phyloP scores from a whole-genome alignment of 1,284 basidiomycete species.

The Calocybe gambosa region DNA sequence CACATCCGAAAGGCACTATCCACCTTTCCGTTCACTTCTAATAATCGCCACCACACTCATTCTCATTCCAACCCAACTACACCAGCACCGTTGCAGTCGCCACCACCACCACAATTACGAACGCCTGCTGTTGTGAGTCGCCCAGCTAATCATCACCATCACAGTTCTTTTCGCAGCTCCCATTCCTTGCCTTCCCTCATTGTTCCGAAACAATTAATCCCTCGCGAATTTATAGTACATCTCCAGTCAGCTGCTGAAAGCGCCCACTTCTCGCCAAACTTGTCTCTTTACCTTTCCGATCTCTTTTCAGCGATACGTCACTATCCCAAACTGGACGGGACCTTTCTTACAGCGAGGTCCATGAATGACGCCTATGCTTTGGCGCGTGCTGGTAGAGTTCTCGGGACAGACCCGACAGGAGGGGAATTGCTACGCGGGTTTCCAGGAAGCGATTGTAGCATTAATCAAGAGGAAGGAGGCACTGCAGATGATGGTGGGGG shows the following conservation, averaged over 20 bases:
- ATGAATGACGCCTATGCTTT: slow-evolving; percentile 57
- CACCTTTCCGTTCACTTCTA: slow-evolving; percentile 23
- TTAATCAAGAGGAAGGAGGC: slow-evolving; percentile 17
- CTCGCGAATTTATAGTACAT: slow-evolving; percentile 32
- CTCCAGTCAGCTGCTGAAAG: slow-evolving; percentile 32
- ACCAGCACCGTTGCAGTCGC: slow-evolving; percentile 20
- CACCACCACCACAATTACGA: slow-evolving; percentile 17
- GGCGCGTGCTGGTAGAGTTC: slow-evolving; percentile 55
- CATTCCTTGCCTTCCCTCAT: slow-evolving; percentile 12
- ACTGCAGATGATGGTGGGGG: slow-evolving; percentile 5
- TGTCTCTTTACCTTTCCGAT: slow-evolving; percentile 63
- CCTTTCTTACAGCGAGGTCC: slow-evolving; percentile 54
- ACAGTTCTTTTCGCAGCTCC: slow-evolving; percentile 10
- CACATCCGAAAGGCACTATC: slow-evolving; percentile 33
- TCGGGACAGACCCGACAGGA: slow-evolving; percentile 51
- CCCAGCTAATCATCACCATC: slow-evolving; percentile 3
- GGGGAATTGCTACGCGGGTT: slow-evolving; percentile 34
- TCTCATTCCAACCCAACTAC: slow-evolving; percentile 27
- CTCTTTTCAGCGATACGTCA: slow-evolving; percentile 65
- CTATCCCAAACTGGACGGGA: slow-evolving; percentile 62
- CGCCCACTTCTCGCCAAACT: slow-evolving; percentile 38
- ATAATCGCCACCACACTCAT: slow-evolving; percentile 20
- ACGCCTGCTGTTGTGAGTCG: slow-evolving; percentile 15
- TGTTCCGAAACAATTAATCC: slow-evolving; percentile 26
- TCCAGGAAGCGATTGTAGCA: slow-evolving; percentile 20